Base-by-base conservation (phyloP, 495 filamentous ascomycete genomes). In the Xylaria grammica region DNA sequence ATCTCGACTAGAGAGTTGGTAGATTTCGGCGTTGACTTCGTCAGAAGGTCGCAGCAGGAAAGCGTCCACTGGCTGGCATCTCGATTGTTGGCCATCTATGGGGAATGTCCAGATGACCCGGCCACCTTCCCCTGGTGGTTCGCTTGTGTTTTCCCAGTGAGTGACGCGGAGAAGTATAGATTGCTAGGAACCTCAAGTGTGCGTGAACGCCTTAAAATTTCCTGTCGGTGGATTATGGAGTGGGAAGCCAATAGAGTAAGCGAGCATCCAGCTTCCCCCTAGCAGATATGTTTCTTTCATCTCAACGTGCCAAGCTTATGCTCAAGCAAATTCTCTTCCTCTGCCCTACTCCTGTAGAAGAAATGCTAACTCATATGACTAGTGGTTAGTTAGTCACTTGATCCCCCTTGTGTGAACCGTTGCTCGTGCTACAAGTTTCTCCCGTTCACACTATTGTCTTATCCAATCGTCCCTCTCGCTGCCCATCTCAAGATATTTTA, bases 121-220 rank as follows among this genome's bases (percentile, higher is more conserved):
- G 87, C 87, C 0, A 70, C 85, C 13, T 95, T 97, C 68, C 91
- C 93, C 0, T 97, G 92, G 81, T 97, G 94, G 94, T 90, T 97
- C 65, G 93, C 91, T 17, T 90, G 84, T 67, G 86, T 96, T 53
- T 71, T 96, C 10, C 92, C 92, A 17, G 85, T 94, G 34, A 82
- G 82, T 42, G 91, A 93, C 19, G 81, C 87, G 24, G 89, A 96
- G 64, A 94, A 94, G 69, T 96, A 96, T 67, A 81, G 80, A 9
- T 75, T 97, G 22, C 76, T 97, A 29, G 73, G 78, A 10, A 89
- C 89, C 4, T 87, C 76, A 3, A 94, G 89, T 65, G 93, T 96
- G 0, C 78, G 93, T 49, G 90, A 94, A 69, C 78, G 93, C 65
- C 72, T 96, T 22, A 94, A 96, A 77, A 87, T 95, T 51, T 88